Evolutionary conservation across 2,329 filamentous ascomycete species (phyloP), one percentile per base, ranked within the genome.

Genomic region (Plectosphaerella plurivora): DNA sequence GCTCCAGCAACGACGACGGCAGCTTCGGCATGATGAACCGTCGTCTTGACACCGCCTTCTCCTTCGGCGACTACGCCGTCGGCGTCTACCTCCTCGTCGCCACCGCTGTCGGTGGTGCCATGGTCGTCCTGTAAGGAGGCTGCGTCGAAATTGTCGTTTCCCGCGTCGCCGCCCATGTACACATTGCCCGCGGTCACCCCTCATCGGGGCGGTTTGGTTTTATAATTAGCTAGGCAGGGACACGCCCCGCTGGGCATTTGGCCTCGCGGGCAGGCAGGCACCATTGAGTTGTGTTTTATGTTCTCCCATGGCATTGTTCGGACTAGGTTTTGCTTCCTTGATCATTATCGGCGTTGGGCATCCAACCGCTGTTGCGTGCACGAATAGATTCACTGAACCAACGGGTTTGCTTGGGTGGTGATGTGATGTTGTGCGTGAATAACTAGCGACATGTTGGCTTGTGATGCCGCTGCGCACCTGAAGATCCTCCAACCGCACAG

Each of bases 21-120:
- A 73, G 65, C 60, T 72, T 71, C 52, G 70, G 69, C 42, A 66
- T 69, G 47, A 62, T 64, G 14, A 62, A 68, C 22, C 63, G 70
- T 25, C 60, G 69, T 41, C 65, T 73, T 51, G 63, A 65, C 56
- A 66, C 65, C 45, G 49, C 75, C 52, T 69, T 81, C 60, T 67
- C 69, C 48, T 50, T 81, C 41, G 78, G 77, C 48, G 73, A 75
- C 57, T 61, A 77, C 53, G 74, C 71, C 45, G 60, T 82, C 46
- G 76, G 77, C 50, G 61, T 77, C 55, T 82, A 82, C 66, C 66
- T 77, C 54, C 60, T 76, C 20, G 73, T 77, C n/a, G 78, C 79
- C 36, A 72, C 77, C 65, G 72, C 68, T 48, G 73, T 73, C 14
- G 80, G 80, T 61, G 79, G 74, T 39, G 72, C 68, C 53, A 80